These are phyloP conservation scores for Coemansia sp. DNA, from an alignment of 192 early-diverging fungal species.

Conservation along the genomic window DNA sequence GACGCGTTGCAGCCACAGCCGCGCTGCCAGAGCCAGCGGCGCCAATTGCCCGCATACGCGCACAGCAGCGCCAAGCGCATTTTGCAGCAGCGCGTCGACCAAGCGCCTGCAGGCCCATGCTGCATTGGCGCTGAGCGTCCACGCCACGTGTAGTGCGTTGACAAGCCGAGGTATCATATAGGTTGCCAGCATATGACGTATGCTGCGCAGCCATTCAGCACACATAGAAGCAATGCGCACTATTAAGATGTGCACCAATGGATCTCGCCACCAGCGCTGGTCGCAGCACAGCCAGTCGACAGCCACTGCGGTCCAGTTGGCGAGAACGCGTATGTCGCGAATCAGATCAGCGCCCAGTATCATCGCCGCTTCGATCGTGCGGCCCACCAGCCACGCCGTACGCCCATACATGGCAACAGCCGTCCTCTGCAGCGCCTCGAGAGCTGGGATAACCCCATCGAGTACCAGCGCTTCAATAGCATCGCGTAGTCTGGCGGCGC, in stretches of 20 bases:
- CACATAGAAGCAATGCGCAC: neutral
- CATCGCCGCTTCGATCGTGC: conserved; percentile 12
- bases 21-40: neutral
- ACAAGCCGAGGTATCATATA: neutral
- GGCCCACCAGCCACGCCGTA: conserved; percentile 24
- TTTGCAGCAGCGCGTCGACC: conserved; percentile 15
- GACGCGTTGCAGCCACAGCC: conserved; percentile 6
- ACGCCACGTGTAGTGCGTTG: neutral
- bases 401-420: neutral
- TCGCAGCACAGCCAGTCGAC: conserved; percentile 13
- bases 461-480: conserved; percentile 25
- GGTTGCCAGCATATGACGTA: neutral
- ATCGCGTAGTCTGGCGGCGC: conserved; percentile 28
- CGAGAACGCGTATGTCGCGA: conserved; percentile 17
- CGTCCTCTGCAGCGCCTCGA: neutral
- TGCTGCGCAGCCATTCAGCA: neutral
- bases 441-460: conserved; percentile 16
- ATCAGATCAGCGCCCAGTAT: conserved; percentile 27
- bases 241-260: neutral
- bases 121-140: neutral
- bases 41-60: neutral
- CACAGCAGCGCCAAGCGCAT: neutral
- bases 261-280: conserved; percentile 39
- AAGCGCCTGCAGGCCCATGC: neutral
- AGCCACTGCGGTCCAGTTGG: neutral